These are phyloP conservation scores for Smallanthus sonchifolius DNA, from an alignment of 129 eudicot genomes.

Conservation along the genomic window DNA sequence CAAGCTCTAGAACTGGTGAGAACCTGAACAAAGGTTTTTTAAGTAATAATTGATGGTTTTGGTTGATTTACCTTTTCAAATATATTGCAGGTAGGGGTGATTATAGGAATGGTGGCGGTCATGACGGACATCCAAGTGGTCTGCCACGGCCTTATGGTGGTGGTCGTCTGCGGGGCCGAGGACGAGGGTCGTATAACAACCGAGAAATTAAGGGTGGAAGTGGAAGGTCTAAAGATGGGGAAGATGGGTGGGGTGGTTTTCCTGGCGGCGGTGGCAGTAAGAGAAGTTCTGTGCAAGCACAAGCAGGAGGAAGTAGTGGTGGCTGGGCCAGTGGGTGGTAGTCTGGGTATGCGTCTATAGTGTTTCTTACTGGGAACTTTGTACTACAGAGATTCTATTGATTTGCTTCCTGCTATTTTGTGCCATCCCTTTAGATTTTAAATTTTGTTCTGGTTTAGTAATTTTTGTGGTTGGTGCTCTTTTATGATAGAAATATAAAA, in stretches of 20 bases:
- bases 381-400: conserved; percentile 8
- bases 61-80: neutral
- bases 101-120: conserved; percentile 47
- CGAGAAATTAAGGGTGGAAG: conserved; percentile 37
- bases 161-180: conserved; percentile 69
- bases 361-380: neutral
- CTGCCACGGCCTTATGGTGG: conserved; percentile 67
- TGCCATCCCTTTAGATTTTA: neutral
- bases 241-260: conserved; percentile 49
- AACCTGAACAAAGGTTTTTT: neutral
- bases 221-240: conserved; percentile 48
- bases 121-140: conserved; percentile 68
- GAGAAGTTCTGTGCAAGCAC: conserved; percentile 21
- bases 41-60: neutral
- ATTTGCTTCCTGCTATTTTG: neutral
- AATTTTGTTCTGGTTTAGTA: conserved; percentile 18
- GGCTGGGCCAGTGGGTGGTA: conserved; percentile 38
- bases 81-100: conserved; percentile 63
- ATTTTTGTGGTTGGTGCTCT: neutral
- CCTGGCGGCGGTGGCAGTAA: conserved; percentile 46
- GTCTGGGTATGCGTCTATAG: conserved; percentile 11
- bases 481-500: conserved; percentile 17
- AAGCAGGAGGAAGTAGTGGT: conserved; percentile 29
- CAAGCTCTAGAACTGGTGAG: conserved; percentile 50
- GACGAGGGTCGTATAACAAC: conserved; percentile 52